These are phyloP conservation scores for Scleroderma bovista DNA, from an alignment of 768 basidiomycete species.

Conservation along the genomic window DNA sequence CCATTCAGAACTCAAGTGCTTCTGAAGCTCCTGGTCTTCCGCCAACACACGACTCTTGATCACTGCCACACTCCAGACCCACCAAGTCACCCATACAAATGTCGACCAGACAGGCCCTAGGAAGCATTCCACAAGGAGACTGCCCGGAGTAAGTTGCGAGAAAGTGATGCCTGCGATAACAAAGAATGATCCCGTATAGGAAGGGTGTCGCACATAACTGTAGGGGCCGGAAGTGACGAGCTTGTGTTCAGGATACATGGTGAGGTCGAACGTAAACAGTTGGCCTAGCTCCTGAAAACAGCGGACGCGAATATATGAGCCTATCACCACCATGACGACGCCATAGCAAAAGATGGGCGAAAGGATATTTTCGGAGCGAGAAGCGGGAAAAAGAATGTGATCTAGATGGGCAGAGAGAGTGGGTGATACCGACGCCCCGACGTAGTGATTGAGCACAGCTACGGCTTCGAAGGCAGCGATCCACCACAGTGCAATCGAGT, in stretches of 20 bases:
- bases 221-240: conserved; percentile 49
- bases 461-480: conserved; percentile 47
- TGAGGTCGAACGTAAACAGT: conserved; percentile 56
- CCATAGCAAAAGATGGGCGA: conserved; percentile 44
- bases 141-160: conserved; percentile 42
- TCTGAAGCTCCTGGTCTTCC: conserved; percentile 46
- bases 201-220: conserved; percentile 50
- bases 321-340: conserved; percentile 36
- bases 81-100: conserved; percentile 38
- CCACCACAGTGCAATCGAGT: conserved; percentile 44
- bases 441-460: conserved; percentile 30
- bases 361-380: conserved; percentile 24
- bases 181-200: conserved; percentile 49
- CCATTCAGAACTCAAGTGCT: conserved; percentile 43
- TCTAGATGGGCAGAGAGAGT: conserved; percentile 29
- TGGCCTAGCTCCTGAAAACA: conserved; percentile 50
- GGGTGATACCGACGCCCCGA: conserved; percentile 28
- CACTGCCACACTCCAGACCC: conserved; percentile 45
- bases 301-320: conserved; percentile 44
- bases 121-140: conserved; percentile 40
- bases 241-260: conserved; percentile 46
- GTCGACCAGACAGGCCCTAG: conserved; percentile 27
- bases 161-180: conserved; percentile 43
- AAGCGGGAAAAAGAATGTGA: conserved; percentile 27
- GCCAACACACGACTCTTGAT: conserved; percentile 43